phyloP scores from a whole-genome alignment of 2,329 filamentous ascomycete genomes.

The Colletotrichum siamense region DNA sequence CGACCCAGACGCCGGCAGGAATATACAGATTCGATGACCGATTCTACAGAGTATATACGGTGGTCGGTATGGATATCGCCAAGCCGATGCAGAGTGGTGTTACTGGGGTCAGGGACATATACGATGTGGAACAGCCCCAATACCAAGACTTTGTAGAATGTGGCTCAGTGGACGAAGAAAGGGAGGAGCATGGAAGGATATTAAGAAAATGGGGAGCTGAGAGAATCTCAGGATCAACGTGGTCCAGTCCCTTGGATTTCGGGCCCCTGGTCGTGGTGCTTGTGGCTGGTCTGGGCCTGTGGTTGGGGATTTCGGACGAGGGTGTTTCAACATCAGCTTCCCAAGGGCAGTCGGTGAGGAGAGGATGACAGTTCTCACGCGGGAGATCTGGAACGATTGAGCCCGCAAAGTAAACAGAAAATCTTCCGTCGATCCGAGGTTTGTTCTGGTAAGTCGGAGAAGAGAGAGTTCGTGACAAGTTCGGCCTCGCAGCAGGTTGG shows the following conservation, averaged over 20 bases:
- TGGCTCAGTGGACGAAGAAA: background rate
- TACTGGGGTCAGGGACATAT: background rate
- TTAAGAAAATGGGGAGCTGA: background rate
- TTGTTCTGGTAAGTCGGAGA: background rate
- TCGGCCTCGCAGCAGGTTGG: background rate
- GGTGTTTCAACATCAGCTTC: conserved; percentile 17
- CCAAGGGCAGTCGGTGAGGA: background rate
- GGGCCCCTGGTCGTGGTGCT: background rate
- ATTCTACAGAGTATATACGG: background rate
- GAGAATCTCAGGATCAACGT: background rate
- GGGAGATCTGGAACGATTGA: background rate
- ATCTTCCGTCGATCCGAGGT: background rate
- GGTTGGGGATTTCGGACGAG: conserved; percentile 6
- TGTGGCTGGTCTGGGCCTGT: background rate
- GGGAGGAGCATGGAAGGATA: background rate
- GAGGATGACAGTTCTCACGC: background rate
- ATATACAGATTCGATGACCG: background rate
- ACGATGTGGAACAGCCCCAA: conserved; percentile 5
- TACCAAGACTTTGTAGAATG: background rate
- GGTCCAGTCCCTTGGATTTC: background rate
- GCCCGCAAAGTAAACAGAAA: background rate
- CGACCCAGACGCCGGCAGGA: background rate
- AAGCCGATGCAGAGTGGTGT: background rate
- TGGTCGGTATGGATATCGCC: background rate
- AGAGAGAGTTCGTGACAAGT: background rate